A percentile compares a stretch with the other conserved stretches of the same genome.
phyloP scores from a whole-genome alignment of 371 early-diverging fungal genomes.

The Phascolomyces articulosus region DNA sequence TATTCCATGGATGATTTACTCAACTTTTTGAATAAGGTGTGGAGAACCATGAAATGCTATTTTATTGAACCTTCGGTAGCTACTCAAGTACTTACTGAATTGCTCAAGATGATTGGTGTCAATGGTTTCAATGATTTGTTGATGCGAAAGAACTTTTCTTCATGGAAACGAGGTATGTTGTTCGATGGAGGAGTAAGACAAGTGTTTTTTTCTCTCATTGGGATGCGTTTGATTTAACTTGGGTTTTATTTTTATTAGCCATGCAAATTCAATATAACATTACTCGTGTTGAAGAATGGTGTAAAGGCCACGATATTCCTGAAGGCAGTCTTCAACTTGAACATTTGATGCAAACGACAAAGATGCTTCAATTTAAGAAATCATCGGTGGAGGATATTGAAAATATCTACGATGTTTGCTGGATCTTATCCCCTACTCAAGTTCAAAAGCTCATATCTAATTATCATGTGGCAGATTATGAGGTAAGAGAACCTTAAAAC shows the following conservation, averaged over 20 bases:
- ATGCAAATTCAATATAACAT: constrained; percentile 98
- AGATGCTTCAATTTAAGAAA: constrained; percentile 89
- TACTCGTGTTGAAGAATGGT: constrained; percentile 94
- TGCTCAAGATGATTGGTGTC: constrained; percentile 90
- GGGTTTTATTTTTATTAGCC: too few species aligned
- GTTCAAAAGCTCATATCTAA: constrained; percentile 88
- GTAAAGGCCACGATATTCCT: constrained; percentile 81
- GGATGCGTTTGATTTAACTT: too few species aligned
- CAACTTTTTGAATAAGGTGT: constrained; percentile 89
- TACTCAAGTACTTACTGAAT: constrained; percentile 87
- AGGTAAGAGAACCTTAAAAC: constrained; percentile 42
- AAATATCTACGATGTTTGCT: constrained; percentile 92
- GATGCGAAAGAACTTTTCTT: constrained; percentile 88
- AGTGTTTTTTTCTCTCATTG: too few species aligned
- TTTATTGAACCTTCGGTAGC: constrained; percentile 83
- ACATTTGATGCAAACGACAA: constrained; percentile 89
- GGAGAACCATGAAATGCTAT: constrained; percentile 93
- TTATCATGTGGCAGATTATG: constrained; percentile 77
- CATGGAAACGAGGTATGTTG: constrained; percentile 79
- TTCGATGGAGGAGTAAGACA: too few species aligned
- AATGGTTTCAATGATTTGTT: constrained; percentile 94
- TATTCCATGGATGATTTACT: constrained; percentile 92
- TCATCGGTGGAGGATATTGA: constrained; percentile 78
- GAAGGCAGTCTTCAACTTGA: constrained; percentile 88
- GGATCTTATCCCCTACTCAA: constrained; percentile 87